Base-by-base conservation (phyloP, 257 asterid species). In the Jasminum sambac region DNA sequence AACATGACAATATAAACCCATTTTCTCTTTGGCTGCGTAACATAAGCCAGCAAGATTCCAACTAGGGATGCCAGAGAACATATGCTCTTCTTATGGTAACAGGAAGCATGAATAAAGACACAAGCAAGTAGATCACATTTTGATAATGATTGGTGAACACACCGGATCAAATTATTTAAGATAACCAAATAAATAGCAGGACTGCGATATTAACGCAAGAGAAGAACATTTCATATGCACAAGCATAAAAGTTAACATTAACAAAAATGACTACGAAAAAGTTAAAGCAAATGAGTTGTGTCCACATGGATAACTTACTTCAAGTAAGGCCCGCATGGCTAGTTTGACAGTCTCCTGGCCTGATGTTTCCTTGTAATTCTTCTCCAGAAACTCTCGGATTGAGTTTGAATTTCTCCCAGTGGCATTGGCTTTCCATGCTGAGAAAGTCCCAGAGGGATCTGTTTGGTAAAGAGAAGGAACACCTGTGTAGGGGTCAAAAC, bases 341-440 rank as follows among this genome's bases (percentile, higher is more conserved):
- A 94, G 77, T 80, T 94, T 94, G 50, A 88, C 80, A 43, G 99
- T 94, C 84, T 94, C 99, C 66, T 83, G 95, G 73, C 99, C 99
- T 71, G 98, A 89, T 60, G 97, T 91, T 80, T 94, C 99, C 80
- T 84, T 89, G 87, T 91, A 94, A 77, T 94, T 94, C 94, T 94
- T 94, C 86, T 94, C 99, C 67, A 94, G 84, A 80, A 91, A 94
- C 83, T 94, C 99, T 63, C 99, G 78, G 37, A 88, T 85, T 12
- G 98, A 89, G 82, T 91, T 94, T 63, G 98, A 94, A 84, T 91
- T 91, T 77, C 99, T 85, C 74, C 97, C 99, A 57, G 99, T 91
- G 19, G 99, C 96, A 84, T 94, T 94, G 41, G 99, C 99, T 76
- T 91, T 91, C 99, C 99, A 94, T 21, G 99, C 96, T 10, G 99